Conservation (phyloP, 2,329 filamentous ascomycete species). For the Lecanoromycetidae sp. region DNA sequence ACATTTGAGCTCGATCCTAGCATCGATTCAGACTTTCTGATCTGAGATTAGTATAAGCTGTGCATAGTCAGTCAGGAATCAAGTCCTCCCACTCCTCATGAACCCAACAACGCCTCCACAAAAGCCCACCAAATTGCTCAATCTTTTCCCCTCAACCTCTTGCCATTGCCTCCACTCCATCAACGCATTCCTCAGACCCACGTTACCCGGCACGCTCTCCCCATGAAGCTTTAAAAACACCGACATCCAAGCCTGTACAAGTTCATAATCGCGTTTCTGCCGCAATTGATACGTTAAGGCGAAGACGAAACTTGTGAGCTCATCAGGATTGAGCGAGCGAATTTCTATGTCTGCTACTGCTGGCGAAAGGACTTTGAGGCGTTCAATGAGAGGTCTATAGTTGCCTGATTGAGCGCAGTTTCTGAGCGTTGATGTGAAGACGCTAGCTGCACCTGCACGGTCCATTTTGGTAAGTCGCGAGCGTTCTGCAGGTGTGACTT, state of each 20-base stretch:
- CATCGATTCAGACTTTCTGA: too few species aligned
- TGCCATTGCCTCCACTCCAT: slow-evolving; percentile 61
- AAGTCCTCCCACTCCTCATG: slow-evolving; percentile 46
- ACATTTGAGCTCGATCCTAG: too few species aligned
- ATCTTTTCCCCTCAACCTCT: slow-evolving; percentile 55
- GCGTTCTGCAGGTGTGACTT: slow-evolving; percentile 35
- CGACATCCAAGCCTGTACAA: slow-evolving; percentile 94
- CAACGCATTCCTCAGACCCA: slow-evolving; percentile 35
- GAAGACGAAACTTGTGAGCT: slow-evolving; percentile 67
- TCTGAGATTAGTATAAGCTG: too few species aligned
- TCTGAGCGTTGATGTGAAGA: slow-evolving; percentile 40
- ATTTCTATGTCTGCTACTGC: slow-evolving; percentile 84
- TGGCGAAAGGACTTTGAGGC: slow-evolving; percentile 70
- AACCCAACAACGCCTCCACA: slow-evolving; percentile 78
- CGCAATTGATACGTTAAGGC: slow-evolving; percentile 62
- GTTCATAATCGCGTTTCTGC: slow-evolving; percentile 71
- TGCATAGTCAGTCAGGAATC: too few species aligned
- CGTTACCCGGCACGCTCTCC: slow-evolving; percentile 37
- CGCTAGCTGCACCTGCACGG: slow-evolving; percentile 26
- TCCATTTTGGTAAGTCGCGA: slow-evolving; percentile 62
- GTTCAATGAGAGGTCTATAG: slow-evolving; percentile 58
- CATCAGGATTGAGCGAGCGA: slow-evolving; percentile 61
- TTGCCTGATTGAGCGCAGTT: slow-evolving; percentile 39
- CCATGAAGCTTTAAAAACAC: slow-evolving; percentile 76
- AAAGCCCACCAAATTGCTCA: slow-evolving; percentile 72